phyloP scores from a whole-genome alignment of 2,329 filamentous ascomycete species.

The Amylocarpus encephaloides region DNA sequence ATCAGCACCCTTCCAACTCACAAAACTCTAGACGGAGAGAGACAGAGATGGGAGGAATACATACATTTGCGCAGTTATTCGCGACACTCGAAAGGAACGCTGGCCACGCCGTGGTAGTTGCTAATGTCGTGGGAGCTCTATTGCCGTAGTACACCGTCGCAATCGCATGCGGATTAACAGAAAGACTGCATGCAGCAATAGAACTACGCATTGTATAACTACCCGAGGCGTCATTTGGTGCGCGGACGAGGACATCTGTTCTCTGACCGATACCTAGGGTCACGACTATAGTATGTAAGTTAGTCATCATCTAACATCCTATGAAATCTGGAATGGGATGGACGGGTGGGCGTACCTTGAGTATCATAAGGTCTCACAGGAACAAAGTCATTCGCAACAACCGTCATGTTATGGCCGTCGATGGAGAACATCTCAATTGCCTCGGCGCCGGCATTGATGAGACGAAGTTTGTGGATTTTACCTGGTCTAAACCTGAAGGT shows the following conservation, averaged over 20 bases:
- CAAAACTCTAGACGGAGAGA: too few relatives aligned
- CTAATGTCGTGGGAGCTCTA: not conserved
- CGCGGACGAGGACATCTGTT: conserved; percentile 37
- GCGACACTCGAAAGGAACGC: too few relatives aligned
- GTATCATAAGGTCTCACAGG: conserved; percentile 31
- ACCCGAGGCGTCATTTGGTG: conserved; percentile 28
- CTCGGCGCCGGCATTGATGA: conserved; percentile 41
- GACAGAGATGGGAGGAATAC: too few relatives aligned
- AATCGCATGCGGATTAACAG: conserved; percentile 43
- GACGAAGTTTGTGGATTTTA: conserved; percentile 38
- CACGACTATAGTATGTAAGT: conserved; percentile 34
- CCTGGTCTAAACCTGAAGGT: conserved; percentile 30
- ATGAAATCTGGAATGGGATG: too few relatives aligned
- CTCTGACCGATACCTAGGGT: conserved; percentile 52
- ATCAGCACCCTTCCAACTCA: too few relatives aligned
- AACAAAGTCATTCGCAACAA: conserved; percentile 57
- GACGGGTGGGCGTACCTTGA: conserved; percentile 4
- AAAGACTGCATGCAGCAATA: conserved; percentile 39
- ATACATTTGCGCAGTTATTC: too few relatives aligned
- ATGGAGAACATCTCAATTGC: conserved; percentile 40
- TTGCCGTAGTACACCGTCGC: conserved; percentile 25
- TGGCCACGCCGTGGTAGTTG: conserved; percentile 1
- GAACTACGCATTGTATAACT: conserved; percentile 52
- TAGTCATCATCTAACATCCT: not conserved
- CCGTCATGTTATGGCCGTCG: conserved; percentile 48